These are phyloP conservation scores for Pseudocercospora crystallina DNA, from an alignment of 2,329 filamentous ascomycete genomes.

Conservation along the genomic window DNA sequence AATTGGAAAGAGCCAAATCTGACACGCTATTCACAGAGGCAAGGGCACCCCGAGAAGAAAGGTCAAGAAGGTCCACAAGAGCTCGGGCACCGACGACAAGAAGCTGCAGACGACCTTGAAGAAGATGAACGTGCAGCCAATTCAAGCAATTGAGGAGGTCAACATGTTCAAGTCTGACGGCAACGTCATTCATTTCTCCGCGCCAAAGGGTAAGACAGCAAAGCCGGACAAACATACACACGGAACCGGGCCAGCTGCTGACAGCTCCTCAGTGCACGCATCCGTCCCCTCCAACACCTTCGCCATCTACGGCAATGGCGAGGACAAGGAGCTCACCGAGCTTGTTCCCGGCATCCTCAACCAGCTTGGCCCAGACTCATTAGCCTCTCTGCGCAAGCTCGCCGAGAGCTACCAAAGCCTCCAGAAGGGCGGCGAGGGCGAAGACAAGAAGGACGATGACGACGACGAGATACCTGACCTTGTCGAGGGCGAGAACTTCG, in stretches of 20 bases:
- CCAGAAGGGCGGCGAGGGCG: constrained; percentile 86
- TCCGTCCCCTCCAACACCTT: constrained; percentile 98
- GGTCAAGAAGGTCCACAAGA: constrained; percentile 96
- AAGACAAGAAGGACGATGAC: constrained; percentile 67
- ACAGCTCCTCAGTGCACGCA: constrained; percentile 72
- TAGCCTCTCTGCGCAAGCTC: constrained; percentile 95
- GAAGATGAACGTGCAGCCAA: constrained; percentile 99
- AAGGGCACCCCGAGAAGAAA: constrained; percentile 98
- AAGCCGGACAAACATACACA: background rate
- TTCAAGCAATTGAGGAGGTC: constrained; percentile 99
- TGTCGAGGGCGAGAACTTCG: constrained; percentile 96
- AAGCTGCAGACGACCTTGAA: constrained; percentile 96
- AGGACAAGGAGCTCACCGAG: constrained; percentile 99
- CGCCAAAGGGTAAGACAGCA: constrained; percentile 79
- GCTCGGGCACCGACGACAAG: constrained; percentile 95
- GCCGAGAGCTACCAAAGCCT: constrained; percentile 99
- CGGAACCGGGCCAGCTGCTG: background rate
- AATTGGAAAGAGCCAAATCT: constrained; percentile 15
- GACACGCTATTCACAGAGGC: constrained; percentile 60
- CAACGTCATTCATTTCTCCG: constrained; percentile 99
- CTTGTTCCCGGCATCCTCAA: constrained; percentile 99
- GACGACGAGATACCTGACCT: constrained; percentile 94
- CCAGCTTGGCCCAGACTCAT: constrained; percentile 97
- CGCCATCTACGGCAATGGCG: constrained; percentile 96
- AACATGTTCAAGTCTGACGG: constrained; percentile 99